Percentiles rank a stretch among this genome's conserved stretches.
Evolutionary conservation across 306 rosid species (phyloP).

Genomic region (Inga leiocalycina): DNA sequence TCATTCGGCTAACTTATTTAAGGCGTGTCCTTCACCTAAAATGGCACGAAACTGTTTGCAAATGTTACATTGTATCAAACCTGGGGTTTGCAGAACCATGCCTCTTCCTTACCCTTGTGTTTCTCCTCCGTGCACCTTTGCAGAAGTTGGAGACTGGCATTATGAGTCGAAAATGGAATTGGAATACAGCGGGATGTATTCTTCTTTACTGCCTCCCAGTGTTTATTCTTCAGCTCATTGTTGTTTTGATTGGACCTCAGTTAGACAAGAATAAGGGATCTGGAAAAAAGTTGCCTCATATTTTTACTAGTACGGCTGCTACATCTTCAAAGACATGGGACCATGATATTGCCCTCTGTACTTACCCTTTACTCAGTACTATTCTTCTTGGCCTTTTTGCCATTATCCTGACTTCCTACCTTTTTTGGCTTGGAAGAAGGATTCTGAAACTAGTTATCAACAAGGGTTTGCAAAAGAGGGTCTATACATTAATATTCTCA

Average conservation of each 20-base stretch:
- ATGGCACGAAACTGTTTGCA: conserved; percentile 93
- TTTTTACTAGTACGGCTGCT: conserved; percentile 60
- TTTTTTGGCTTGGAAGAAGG: conserved; percentile 96
- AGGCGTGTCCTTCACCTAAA: conserved; percentile 58
- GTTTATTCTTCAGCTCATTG: conserved; percentile 78
- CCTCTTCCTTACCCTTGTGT: conserved; percentile 88
- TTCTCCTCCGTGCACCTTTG: conserved; percentile 91
- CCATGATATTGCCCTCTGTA: conserved; percentile 67
- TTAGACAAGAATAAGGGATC: conserved; percentile 47
- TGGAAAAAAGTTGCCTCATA: conserved; percentile 53
- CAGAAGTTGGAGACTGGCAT: conserved; percentile 79
- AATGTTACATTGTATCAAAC: conserved; percentile 88
- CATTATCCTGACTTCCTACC: conserved; percentile 74
- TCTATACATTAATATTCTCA: conserved; percentile 77
- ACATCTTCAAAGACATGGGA: conserved; percentile 39
- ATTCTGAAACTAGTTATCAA: conserved; percentile 95
- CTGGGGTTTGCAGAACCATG: conserved; percentile 99
- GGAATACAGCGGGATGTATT: conserved; percentile 72
- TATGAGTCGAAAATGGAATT: conserved; percentile 77
- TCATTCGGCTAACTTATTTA: conserved; percentile 72
- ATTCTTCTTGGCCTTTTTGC: conserved; percentile 83
- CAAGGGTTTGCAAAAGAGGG: conserved; percentile 95
- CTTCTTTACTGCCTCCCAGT: conserved; percentile 84
- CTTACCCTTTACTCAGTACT: conserved; percentile 92
- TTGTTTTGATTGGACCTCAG: conserved; percentile 72